Conservation (phyloP, 352 stramenopile species). For the Pythium aquatile region DNA sequence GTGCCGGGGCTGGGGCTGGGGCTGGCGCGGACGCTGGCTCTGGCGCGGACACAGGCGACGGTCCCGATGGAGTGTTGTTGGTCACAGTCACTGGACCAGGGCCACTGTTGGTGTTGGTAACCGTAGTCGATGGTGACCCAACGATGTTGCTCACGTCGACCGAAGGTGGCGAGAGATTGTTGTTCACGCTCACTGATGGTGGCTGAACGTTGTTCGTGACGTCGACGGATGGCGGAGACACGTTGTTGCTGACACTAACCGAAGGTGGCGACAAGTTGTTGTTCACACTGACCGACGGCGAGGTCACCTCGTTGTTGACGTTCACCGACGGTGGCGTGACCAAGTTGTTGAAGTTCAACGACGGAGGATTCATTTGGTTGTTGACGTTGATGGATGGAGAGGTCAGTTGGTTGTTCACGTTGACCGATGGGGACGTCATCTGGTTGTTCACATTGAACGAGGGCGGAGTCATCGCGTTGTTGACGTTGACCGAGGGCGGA, state of each 20-base stretch:
- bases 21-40: background rate
- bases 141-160: background rate
- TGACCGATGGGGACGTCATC: background rate
- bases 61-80: background rate
- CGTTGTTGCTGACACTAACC: constrained; percentile 4
- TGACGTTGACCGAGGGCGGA: background rate
- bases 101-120: constrained; percentile 2
- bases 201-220: background rate
- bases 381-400: constrained; percentile 5
- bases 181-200: constrained; percentile 9
- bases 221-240: constrained; percentile 2
- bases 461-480: background rate
- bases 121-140: background rate
- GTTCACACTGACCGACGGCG: constrained; percentile 3
- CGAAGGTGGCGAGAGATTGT: background rate
- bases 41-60: background rate
- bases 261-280: constrained; percentile 1
- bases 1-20: too few species aligned
- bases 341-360: constrained; percentile 10
- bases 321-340: constrained; percentile 6
- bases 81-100: background rate
- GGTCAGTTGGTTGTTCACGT: constrained; percentile 6
- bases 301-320: constrained; percentile 5
- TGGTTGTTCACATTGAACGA: background rate
- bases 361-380: constrained; percentile 1